Conservation (phyloP, 345 rosid species). For the Euphorbia lathyris region DNA sequence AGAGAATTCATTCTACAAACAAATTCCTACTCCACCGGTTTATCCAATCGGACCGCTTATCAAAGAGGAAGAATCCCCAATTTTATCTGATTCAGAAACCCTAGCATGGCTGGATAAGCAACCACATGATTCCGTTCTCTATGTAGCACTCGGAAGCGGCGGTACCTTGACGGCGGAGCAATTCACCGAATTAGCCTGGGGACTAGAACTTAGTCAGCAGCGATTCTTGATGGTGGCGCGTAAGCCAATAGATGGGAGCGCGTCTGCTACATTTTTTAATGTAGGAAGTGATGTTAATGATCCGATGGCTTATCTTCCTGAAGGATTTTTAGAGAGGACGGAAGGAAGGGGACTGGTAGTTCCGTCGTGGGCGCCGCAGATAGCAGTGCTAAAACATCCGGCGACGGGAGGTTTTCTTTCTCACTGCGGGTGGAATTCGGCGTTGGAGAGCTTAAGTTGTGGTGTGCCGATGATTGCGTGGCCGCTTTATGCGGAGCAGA, state of each 20-base stretch:
- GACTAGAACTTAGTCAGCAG: slow-evolving; percentile 25
- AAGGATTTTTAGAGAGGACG: slow-evolving; percentile 21
- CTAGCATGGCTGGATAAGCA: slow-evolving; percentile 24
- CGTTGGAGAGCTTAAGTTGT: slow-evolving; percentile 14
- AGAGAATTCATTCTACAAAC: slow-evolving; percentile 15
- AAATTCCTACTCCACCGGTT: slow-evolving; percentile 16
- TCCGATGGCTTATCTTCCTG: slow-evolving; percentile 21
- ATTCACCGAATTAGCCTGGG: slow-evolving; percentile 19
- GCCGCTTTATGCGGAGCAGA: slow-evolving; percentile 32
- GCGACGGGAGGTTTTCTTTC: slow-evolving; percentile 23
- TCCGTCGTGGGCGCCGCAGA: slow-evolving; percentile 22
- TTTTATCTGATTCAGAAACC: neutral
- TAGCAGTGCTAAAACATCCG: slow-evolving; percentile 16
- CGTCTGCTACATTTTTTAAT: slow-evolving; percentile 11
- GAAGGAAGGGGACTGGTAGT: slow-evolving; percentile 18
- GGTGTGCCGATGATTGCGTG: slow-evolving; percentile 24
- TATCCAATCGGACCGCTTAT: slow-evolving; percentile 16
- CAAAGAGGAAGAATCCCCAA: slow-evolving; percentile 14
- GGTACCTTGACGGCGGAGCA: slow-evolving; percentile 23
- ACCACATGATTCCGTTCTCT: slow-evolving; percentile 18
- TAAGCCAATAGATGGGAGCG: slow-evolving; percentile 6
- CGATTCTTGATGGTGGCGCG: slow-evolving; percentile 23
- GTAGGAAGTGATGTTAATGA: slow-evolving; percentile 18
- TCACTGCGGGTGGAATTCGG: slow-evolving; percentile 33
- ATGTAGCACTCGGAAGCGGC: slow-evolving; percentile 22